Percentiles rank a stretch among this genome's conserved stretches.
These are phyloP conservation scores for Starmerella powellii DNA, from an alignment of 805 yeast genomes.

Conservation along the genomic window DNA sequence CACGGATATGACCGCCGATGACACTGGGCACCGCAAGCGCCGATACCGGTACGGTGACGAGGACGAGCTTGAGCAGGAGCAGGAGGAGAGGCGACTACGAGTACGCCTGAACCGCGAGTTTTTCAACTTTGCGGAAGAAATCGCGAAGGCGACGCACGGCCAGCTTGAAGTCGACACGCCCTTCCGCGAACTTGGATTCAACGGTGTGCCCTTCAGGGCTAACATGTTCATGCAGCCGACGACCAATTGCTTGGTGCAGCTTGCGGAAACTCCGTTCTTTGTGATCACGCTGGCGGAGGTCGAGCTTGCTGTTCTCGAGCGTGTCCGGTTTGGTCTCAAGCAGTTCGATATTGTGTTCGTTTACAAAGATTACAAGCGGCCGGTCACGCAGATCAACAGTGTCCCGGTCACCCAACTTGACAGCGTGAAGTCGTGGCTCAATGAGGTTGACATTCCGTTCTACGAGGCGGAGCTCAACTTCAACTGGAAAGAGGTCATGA, in stretches of 20 bases:
- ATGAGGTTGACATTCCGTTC: conserved; percentile 93
- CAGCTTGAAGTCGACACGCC: conserved; percentile 82
- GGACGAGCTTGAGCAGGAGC: conserved; percentile 96
- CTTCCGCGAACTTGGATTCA: conserved; percentile 90
- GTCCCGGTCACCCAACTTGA: conserved; percentile 88
- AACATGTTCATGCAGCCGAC: conserved; percentile 94
- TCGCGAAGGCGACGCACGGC: conserved; percentile 79
- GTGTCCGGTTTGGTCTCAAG: conserved; percentile 93
- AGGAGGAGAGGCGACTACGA: conserved; percentile 90
- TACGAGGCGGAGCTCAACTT: conserved; percentile 91
- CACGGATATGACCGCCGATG: conserved; percentile 89
- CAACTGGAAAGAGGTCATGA: conserved; percentile 94
- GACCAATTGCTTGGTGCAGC: conserved; percentile 87
- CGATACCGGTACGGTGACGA: conserved; percentile 87
- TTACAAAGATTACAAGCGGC: conserved; percentile 75
- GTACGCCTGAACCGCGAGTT: conserved; percentile 85
- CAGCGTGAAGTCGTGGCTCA: conserved; percentile 88
- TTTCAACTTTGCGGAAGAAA: conserved; percentile 74
- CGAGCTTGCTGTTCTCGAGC: conserved; percentile 88
- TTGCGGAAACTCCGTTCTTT: conserved; percentile 87
- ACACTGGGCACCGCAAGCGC: conserved; percentile 88
- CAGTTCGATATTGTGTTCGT: conserved; percentile 96
- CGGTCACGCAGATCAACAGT: conserved; percentile 87
- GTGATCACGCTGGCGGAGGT: conserved; percentile 85
- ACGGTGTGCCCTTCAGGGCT: conserved; percentile 93